Base-by-base conservation (phyloP, 1,139 yeast genomes). In the Pichia sp. region DNA sequence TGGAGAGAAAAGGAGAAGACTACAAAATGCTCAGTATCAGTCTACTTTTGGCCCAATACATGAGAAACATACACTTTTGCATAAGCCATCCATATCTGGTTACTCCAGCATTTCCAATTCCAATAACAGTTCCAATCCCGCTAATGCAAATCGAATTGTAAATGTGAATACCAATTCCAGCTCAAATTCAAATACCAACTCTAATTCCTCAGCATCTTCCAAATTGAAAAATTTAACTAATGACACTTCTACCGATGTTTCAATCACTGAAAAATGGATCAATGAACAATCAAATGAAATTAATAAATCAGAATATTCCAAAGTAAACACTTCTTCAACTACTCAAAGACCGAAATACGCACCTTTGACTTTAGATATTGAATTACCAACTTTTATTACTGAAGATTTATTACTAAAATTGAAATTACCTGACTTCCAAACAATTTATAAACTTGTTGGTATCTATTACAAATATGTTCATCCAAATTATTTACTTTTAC, bases 391-490 rank as follows among this genome's bases (percentile, higher is more conserved):
- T n/a, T 44, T 35, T 41, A 30, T 62, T 5, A 48, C 59, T 1
- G 58, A 58, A 28, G 50, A 52, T 14, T 60, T 55, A 12, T 48
- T 68, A 9, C 52, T 44, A 12, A 49, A 52, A 30, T 55, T 62
- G 42, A 73, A 69, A 11, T 56, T 77, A 20, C 83, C 83, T 1
- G 49, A 62, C 10, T 63, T 69, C 65, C 52, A 53, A 19, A 57
- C 62, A 0, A 56, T 73, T 7, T 58, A 60, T 34, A 52, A 58
- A 11, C 50, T 73, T 31, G 51, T 76, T 38, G 75, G 74, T 45
- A 55, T 68, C 18, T 77, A 69, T 52, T 77, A 72, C 52, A 62
- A 66, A 34, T 70, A 68, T 50, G 59, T 65, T 33, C 77, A 75
- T 41, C 68, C 73, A 7, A 61, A 64, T 32, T 67, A 70, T 42